Base-by-base conservation (phyloP, 805 yeast genomes). In the Wickerhamiella cacticola region DNA sequence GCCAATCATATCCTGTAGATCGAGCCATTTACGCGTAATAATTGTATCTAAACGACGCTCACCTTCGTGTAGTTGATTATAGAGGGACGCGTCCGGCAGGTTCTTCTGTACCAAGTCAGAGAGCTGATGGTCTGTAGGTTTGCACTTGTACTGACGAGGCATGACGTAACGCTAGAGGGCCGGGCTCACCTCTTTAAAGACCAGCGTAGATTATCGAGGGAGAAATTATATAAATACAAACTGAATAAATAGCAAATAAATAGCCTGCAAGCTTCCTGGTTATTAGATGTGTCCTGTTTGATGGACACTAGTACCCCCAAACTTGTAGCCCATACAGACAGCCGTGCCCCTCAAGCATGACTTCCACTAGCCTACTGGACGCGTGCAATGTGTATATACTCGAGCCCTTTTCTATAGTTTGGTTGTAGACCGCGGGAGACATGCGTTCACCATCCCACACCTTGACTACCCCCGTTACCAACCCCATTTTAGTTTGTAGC, bases 31-130 rank as follows among this genome's bases (percentile, higher is more conserved):
- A 51, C 94, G 76, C 40, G 88, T 78, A 33, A 85, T 77, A 54
- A 83, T 72, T 49, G 89, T 75, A 63, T 92, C 97, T 41, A 89
- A 65, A 53, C 78, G 73, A 52, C 78, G 74, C 63, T 92, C 98
- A n/a, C 88, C 85, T 7, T 82, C 86, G 53, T 75, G 73, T 41
- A 89, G 69, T 47, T 78, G 72, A 57, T 81, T 75, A 63, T 83
- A 84, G 49, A 78, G 68, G 16, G 73, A 76, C n/a, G 85, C 78
- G 57, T 85, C 84, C 5, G 89, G 86, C 6, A 83, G 63, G 18
- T 71, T 56, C 5, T 63, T 59, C 48, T 66, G 68, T 23, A 78
- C 60, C 34, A 69, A 63, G 9, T 65, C 64, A 2, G 79, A 74
- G 41, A 78, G 67, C 43, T 72, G 67, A 28, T 72, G 59, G 57